Conservation (phyloP, 2,329 filamentous ascomycete species). For the Hymenoscyphus salicellus region DNA sequence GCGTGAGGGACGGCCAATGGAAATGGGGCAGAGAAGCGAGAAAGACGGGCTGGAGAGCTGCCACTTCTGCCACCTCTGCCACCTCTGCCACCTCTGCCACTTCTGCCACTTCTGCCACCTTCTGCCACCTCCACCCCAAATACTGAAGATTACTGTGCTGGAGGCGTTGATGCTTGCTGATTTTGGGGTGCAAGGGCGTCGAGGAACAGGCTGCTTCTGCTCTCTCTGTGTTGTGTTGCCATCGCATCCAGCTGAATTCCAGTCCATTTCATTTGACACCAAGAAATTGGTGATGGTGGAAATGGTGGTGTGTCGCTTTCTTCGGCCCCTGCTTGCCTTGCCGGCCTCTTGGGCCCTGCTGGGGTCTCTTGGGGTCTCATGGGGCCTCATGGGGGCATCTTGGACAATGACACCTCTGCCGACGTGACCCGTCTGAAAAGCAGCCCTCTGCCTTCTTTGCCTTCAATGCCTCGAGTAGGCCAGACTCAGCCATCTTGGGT, state of each 20-base stretch:
- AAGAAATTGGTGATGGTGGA: neutral
- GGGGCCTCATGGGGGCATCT: neutral
- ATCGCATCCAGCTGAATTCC: neutral
- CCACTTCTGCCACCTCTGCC: too few relatives aligned
- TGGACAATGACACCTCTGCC: neutral
- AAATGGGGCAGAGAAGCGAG: neutral
- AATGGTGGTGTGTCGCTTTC: neutral
- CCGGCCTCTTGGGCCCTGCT: neutral
- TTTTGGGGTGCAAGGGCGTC: neutral
- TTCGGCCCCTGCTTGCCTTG: neutral
- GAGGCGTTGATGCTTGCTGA: neutral
- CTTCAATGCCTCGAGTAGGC: neutral
- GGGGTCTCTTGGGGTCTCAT: neutral
- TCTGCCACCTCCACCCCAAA: neutral
- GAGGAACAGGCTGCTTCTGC: neutral
- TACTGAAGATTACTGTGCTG: neutral
- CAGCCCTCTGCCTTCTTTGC: neutral
- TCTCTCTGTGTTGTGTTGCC: neutral
- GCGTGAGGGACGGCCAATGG: neutral
- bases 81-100: too few relatives aligned
- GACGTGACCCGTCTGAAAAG: neutral
- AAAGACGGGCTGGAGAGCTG: neutral
- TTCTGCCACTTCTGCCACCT: too few relatives aligned
- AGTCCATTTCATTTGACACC: neutral
- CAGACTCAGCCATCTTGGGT: neutral